Base-by-base conservation (phyloP, 805 yeast species). In the Candida silvicultrix region DNA sequence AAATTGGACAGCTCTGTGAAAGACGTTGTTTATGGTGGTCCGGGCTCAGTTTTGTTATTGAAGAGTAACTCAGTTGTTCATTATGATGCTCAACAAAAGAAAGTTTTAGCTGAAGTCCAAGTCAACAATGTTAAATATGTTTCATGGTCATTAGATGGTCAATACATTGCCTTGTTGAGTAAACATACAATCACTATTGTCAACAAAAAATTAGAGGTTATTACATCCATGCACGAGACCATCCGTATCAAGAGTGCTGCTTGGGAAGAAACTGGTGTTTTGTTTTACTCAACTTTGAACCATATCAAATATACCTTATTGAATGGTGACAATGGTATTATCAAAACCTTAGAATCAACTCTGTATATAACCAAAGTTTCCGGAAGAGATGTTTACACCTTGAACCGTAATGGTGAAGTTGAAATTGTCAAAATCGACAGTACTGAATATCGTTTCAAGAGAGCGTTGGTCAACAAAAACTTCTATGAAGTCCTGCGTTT, bases 161-260 rank as follows among this genome's bases (percentile, higher is more conserved):
- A 85, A 62, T 78, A 87, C 60, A 75, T 89, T 52, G 99, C 99
- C 2, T 71, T 94, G 45, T 74, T 89, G 64, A 81, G 95, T 20
- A 94, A 92, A 65, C 99, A 94, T 67, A 85, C 94, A 19, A 86
- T 94, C 57, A 85, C 96, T 14, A 81, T 94, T 57, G 96, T 90
- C 25, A 82, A 80, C 57, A 84, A 82, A 64, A 83, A 80, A 52
- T 75, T 92, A 56, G 89, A 88, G 62, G 68, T 81, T 47, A 73
- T 89, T 37, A 81, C 92, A 45, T 81, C 95, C 2, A 77, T 89
- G 80, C 97, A 89, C 64, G 99, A 94, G 72, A 92, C 98, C 4
- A 94, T 94, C 56, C 77, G 99, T 65, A 89, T 94, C 60, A 94
- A 94, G 72, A 83, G 95, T 69, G 97, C 97, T 41, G 88, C 96